Conservation (phyloP, 805 yeast species). For the Lipomyces sp. region DNA sequence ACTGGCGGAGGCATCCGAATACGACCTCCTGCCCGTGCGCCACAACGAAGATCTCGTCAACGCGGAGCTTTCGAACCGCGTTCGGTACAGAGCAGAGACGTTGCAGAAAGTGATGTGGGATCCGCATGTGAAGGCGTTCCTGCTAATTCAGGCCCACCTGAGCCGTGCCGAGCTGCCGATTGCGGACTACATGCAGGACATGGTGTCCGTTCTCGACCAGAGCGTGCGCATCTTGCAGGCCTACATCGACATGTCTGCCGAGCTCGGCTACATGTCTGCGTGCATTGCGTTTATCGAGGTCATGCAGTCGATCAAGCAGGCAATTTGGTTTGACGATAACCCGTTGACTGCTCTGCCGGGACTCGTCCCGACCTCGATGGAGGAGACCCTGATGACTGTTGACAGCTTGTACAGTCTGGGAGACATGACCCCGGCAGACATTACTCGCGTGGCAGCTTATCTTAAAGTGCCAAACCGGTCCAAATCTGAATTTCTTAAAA, state of each 20-base stretch:
- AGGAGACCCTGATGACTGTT: conserved; percentile 1
- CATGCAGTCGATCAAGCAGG: conserved; percentile 87
- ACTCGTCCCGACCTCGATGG: conserved; percentile 19
- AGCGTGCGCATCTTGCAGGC: conserved; percentile 92
- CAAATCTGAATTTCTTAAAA: conserved; percentile 10
- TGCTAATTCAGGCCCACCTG: conserved; percentile 71
- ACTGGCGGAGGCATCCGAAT: conserved; percentile 68
- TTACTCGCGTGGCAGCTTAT: conserved; percentile 12
- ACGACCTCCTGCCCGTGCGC: conserved; percentile 82
- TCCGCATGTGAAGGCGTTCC: conserved; percentile 76
- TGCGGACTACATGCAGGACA: conserved; percentile 93
- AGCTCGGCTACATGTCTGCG: conserved; percentile 65
- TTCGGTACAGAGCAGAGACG: conserved; percentile 53
- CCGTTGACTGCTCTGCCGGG: conserved; percentile 59
- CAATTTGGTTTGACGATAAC: conserved; percentile 79
- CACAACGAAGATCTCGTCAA: conserved; percentile 90
- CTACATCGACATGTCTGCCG: conserved; percentile 83
- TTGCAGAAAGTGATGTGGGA: conserved; percentile 63
- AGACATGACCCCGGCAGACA: conserved; percentile 11
- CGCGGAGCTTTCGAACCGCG: conserved; percentile 72
- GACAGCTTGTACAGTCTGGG: conserved; percentile 5
- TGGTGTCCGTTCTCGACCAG: conserved; percentile 89
- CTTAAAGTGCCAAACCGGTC: conserved; percentile 13
- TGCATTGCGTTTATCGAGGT: conserved; percentile 60
- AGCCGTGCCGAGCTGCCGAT: conserved; percentile 76